Evolutionary conservation across 164 flowering plant genomes (phyloP), one percentile per base, ranked within the genome.

Genomic region (Vitis labrusca): DNA sequence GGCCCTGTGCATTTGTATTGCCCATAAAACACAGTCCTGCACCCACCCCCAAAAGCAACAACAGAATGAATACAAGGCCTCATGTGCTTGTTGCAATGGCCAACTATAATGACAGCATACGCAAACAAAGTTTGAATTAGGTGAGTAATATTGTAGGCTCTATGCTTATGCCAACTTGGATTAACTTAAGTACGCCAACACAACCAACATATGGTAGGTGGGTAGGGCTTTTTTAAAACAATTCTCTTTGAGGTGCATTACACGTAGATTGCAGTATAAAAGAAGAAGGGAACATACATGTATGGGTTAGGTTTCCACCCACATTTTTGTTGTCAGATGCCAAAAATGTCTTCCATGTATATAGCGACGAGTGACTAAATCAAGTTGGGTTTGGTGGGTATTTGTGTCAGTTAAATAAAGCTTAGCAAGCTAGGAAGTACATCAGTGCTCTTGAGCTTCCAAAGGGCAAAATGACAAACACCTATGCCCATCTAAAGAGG

Each of bases 1-100:
- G 90, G 89, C 29, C 99, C 98, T 10, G 84, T 86, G 82, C 99
- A 96, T 68, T 91, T 96, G 89, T 96, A 96, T 71, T 96, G 97
- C 73, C 99, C 99, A 73, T 93, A 93, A 70, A 88, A 96, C 62
- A 93, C 97, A 19, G 97, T 93, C 91, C 99, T 95, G 85, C 76
- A 56, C 12, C 55, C 59, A 9, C n/a, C 64, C 48, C 62, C 1
- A 19, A 29, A 50, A 50, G 10, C 23, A 61, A 37, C 49, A 13
- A 44, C 50, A 56, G 29, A 14, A 57, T 57, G 29, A 57, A 57
- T 57, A 16, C 59, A 57, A 57, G 10, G 10, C 59, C 59, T 17
- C 59, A 57, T 57, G 9, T n/a, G 27, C 2, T 23, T 23, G 27
- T 23, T 1, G 2, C 27, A 23, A 23, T 23, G 27, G 27, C 44